Conservation (phyloP, 2,329 filamentous ascomycete species). For the Diplodia sapinea region DNA sequence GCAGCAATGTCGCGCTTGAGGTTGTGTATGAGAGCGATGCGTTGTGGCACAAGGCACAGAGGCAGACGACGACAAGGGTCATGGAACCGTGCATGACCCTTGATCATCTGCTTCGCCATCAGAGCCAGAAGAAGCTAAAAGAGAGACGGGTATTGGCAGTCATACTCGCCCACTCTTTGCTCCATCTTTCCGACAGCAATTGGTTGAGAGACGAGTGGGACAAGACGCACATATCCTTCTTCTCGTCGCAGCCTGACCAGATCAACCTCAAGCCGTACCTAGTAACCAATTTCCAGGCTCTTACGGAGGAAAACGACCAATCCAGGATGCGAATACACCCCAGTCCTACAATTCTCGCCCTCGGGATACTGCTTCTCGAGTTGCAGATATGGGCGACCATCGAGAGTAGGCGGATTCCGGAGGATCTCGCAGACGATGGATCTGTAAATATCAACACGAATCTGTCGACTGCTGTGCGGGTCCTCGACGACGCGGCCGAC, state of each 20-base stretch:
- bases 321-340: not conserved
- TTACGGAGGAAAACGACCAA: not conserved
- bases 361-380: slow-evolving; percentile 23
- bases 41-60: not conserved
- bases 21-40: not conserved
- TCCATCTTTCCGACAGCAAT: not conserved
- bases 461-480: slow-evolving; percentile 13
- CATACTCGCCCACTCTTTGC: slow-evolving; percentile 26
- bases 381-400: slow-evolving; percentile 19
- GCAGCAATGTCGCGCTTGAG: not conserved
- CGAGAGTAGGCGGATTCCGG: not conserved
- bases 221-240: slow-evolving; percentile 17
- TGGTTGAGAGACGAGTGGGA: slow-evolving; percentile 14
- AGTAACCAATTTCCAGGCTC: not conserved
- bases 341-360: slow-evolving; percentile 13
- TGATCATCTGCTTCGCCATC: slow-evolving; percentile 14
- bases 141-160: slow-evolving; percentile 26
- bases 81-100: not conserved
- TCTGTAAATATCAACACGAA: slow-evolving; percentile 17
- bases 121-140: slow-evolving; percentile 3
- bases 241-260: not conserved
- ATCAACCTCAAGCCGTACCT: not conserved
- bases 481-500: slow-evolving; percentile 8
- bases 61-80: not conserved
- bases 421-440: slow-evolving; percentile 16